Evolutionary conservation across 176 grass and related monocot species (phyloP), one percentile per base, ranked within the genome.

Genomic region (Eremochloa ophiuroides): DNA sequence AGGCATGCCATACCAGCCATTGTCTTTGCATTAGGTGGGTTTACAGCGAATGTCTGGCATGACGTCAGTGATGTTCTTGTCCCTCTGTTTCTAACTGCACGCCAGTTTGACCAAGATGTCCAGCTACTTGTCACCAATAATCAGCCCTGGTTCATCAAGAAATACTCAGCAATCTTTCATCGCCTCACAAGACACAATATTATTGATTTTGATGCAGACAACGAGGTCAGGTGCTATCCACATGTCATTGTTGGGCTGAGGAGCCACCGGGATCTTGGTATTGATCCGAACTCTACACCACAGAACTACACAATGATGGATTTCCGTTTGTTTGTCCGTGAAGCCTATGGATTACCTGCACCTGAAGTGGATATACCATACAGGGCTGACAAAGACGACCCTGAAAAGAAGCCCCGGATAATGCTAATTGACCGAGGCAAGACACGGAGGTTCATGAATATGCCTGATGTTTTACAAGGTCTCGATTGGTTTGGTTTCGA

Each of bases 41-140:
- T 93, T 41, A 87, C 87, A 10, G 77, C 67, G 7, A 97, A 97
- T 68, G 55, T 87, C 13, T 97, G 89, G 80, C 91, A 97, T 8
- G 91, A 96, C 38, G n/a, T 93, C 35, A 93, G 85, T 33, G 93
- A 96, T 47, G 74, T 96, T 35, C 78, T 96, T 18, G 59, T 93
- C 17, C 93, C 93, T 18, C 44, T 97, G 46, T 97, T 91, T 82
- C 82, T 93, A 62, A 97, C 93, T 7, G 85, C 88, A 14, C 83
- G 68, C 4, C 59, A 87, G 76, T 86, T 92, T 14, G 55, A 92
- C 3, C 47, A 74, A 51, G 78, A 97, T 31, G 76, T 93, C 27
- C 88, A 88, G 60, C 56, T 97, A 47, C 59, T 97, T 18, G 50
- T 97, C 18, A 87, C 88, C 1, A 71, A 97, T 37, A 87, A 85